Percentiles rank a stretch among this genome's conserved stretches.
These are phyloP conservation scores for Syncephalis plumigaleata DNA, from an alignment of 371 early-diverging fungal genomes.

Conservation along the genomic window DNA sequence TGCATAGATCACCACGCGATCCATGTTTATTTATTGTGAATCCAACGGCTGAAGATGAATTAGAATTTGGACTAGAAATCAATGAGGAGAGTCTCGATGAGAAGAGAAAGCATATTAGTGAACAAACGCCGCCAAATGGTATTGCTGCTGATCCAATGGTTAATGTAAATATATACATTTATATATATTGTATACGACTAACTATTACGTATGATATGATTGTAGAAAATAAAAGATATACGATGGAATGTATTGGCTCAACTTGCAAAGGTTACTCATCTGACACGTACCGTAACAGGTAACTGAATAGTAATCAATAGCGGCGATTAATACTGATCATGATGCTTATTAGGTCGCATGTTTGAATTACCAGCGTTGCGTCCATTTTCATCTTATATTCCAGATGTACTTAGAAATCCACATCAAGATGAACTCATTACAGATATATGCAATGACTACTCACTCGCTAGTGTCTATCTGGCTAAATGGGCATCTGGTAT, in stretches of 20 bases:
- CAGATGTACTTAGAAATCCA: slow-evolving; percentile 28
- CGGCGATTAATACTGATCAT: neutral
- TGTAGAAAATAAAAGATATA: slow-evolving; percentile 42
- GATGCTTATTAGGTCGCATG: slow-evolving; percentile 23
- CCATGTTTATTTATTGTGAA: slow-evolving; percentile 15
- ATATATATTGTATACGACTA: neutral
- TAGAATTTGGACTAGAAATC: slow-evolving; percentile 12
- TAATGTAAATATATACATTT: neutral
- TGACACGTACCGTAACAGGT: slow-evolving; percentile 53
- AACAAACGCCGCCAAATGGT: neutral
- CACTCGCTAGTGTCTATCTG: slow-evolving; percentile 58
- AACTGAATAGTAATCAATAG: neutral
- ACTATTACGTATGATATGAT: neutral
- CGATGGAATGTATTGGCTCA: slow-evolving; percentile 68
- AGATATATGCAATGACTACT: slow-evolving; percentile 47
- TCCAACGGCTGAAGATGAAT: slow-evolving; percentile 13
- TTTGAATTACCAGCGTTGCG: slow-evolving; percentile 63
- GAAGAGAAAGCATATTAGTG: neutral
- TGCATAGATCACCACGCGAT: slow-evolving; percentile 10
- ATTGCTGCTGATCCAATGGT: neutral
- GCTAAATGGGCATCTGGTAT: slow-evolving; percentile 57
- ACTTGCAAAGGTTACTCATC: slow-evolving; percentile 65
- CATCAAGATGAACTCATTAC: slow-evolving; percentile 25
- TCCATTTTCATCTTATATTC: slow-evolving; percentile 54
- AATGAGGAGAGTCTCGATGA: slow-evolving; percentile 1